phyloP scores from a whole-genome alignment of 1,284 basidiomycete species.

The Tetrapyrgos nigripes region DNA sequence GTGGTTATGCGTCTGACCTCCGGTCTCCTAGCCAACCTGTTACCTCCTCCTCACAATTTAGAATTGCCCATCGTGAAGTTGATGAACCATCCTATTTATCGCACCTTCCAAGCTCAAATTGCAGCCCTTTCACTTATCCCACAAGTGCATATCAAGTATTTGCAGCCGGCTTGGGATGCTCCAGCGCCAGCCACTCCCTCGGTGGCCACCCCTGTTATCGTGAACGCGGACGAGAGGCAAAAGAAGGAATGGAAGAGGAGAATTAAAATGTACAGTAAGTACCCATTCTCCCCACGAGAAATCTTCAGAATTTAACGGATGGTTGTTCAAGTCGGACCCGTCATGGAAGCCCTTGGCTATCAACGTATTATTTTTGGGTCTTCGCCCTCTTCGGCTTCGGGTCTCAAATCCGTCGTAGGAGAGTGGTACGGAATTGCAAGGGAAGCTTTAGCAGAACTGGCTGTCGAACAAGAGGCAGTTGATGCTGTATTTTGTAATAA shows the following conservation, averaged over 20 bases:
- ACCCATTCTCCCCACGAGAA: slow-evolving; percentile 12
- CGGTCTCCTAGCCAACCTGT: slow-evolving; percentile 68
- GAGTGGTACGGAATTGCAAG: slow-evolving; percentile 87
- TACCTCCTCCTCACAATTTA: slow-evolving; percentile 84
- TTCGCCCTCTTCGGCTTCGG: slow-evolving; percentile 54
- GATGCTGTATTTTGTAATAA: slow-evolving; percentile 76
- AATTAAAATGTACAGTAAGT: slow-evolving; percentile 90
- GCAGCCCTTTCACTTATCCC: slow-evolving; percentile 81
- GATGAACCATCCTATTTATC: slow-evolving; percentile 77
- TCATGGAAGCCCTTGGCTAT: slow-evolving; percentile 71
- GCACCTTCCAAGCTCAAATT: slow-evolving; percentile 75
- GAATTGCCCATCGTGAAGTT: slow-evolving; percentile 77
- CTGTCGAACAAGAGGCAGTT: slow-evolving; percentile 78
- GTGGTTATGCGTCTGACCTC: slow-evolving; percentile 17
- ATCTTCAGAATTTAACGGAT: slow-evolving; percentile 7
- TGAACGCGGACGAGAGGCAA: slow-evolving; percentile 54
- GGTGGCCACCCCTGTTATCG: slow-evolving; percentile 30
- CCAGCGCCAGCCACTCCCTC: slow-evolving; percentile 63
- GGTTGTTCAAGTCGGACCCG: slow-evolving; percentile 67
- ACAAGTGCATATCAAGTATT: slow-evolving; percentile 77
- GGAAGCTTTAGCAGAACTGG: slow-evolving; percentile 83
- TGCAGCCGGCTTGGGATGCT: slow-evolving; percentile 79
- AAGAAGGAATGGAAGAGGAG: slow-evolving; percentile 80
- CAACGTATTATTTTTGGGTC: slow-evolving; percentile 68
- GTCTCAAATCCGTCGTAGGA: slow-evolving; percentile 51